A percentile compares a stretch with the other conserved stretches of the same genome.
Evolutionary conservation across 2,329 filamentous ascomycete species (phyloP).

Genomic region (Chlorencoelia australis): DNA sequence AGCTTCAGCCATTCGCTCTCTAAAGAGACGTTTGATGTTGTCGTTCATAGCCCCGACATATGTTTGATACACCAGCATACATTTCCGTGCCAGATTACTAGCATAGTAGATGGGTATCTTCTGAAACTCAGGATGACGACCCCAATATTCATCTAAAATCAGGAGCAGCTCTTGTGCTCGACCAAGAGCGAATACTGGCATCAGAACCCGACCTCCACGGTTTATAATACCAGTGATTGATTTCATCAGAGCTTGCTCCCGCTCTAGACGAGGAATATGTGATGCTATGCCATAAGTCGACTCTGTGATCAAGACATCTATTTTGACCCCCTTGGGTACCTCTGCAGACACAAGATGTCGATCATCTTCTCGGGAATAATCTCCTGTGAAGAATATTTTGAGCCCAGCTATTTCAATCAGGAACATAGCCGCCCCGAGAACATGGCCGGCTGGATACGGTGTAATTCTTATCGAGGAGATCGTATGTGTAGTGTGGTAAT

Average conservation of each 20-base stretch:
- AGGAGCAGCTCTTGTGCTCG: conserved; percentile 87
- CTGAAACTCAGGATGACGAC: conserved; percentile 76
- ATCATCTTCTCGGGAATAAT: conserved; percentile 94
- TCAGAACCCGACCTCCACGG: conserved; percentile 80
- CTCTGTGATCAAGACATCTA: conserved; percentile 95
- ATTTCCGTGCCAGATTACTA: conserved; percentile 86
- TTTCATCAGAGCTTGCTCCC: conserved; percentile 91
- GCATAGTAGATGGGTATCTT: conserved; percentile 96
- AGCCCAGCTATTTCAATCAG: conserved; percentile 93
- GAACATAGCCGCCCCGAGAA: conserved; percentile 98
- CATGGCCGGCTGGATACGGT: conserved; percentile 92
- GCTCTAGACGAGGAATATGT: conserved; percentile 80
- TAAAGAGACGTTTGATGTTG: conserved; percentile 93
- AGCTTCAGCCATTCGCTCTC: conserved; percentile 83
- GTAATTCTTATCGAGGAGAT: conserved; percentile 95
- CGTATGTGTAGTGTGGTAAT: conserved; percentile 96
- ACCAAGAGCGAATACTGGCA: conserved; percentile 92
- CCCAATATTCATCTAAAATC: conserved; percentile 96
- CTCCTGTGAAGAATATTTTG: conserved; percentile 94
- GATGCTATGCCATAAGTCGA: conserved; percentile 95
- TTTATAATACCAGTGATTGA: conserved; percentile 86
- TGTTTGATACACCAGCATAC: conserved; percentile 98
- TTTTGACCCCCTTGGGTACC: conserved; percentile 78
- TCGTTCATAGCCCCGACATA: conserved; percentile 99
- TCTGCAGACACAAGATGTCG: conserved; percentile 90